Evolutionary conservation across 805 yeast genomes (phyloP).

Genomic region (Clavispora vitiphila): DNA sequence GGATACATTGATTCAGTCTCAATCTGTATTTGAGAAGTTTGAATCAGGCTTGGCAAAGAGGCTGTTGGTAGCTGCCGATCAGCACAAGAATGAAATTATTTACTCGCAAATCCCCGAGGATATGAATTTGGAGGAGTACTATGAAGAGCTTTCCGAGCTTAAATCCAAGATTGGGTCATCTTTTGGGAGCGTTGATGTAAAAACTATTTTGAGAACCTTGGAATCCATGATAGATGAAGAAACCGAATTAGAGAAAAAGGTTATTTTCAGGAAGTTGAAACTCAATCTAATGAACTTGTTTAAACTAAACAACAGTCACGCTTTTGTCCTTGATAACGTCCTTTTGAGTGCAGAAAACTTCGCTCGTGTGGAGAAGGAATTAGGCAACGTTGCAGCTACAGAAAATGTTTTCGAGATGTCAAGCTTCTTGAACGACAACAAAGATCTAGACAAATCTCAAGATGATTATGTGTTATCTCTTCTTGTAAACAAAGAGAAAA

Average conservation of each 20-base stretch:
- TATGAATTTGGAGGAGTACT: slow-evolving; percentile 28
- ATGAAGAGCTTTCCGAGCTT: slow-evolving; percentile 25
- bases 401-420: slow-evolving; percentile 1
- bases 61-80: neutral
- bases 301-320: slow-evolving; percentile 25
- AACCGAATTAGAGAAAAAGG: slow-evolving; percentile 14
- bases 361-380: slow-evolving; percentile 15
- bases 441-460: neutral
- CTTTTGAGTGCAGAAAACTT: slow-evolving; percentile 25
- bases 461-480: slow-evolving; percentile 5
- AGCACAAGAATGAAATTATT: neutral
- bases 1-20: slow-evolving; percentile 52
- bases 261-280: slow-evolving; percentile 22
- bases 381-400: neutral
- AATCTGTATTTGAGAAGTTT: slow-evolving; percentile 20
- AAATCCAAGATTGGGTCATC: slow-evolving; percentile 14
- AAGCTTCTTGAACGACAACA: neutral
- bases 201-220: slow-evolving; percentile 14
- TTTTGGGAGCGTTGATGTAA: slow-evolving; percentile 13
- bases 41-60: slow-evolving; percentile 8
- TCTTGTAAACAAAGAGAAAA: slow-evolving; percentile 38
- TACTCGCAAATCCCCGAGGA: slow-evolving; percentile 32
- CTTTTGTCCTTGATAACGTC: slow-evolving; percentile 34
- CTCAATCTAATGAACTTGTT: slow-evolving; percentile 29
- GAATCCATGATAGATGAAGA: slow-evolving; percentile 13